Evolutionary conservation across 495 filamentous ascomycete species (phyloP).

Genomic region (Rostrohypoxylon terebratum): DNA sequence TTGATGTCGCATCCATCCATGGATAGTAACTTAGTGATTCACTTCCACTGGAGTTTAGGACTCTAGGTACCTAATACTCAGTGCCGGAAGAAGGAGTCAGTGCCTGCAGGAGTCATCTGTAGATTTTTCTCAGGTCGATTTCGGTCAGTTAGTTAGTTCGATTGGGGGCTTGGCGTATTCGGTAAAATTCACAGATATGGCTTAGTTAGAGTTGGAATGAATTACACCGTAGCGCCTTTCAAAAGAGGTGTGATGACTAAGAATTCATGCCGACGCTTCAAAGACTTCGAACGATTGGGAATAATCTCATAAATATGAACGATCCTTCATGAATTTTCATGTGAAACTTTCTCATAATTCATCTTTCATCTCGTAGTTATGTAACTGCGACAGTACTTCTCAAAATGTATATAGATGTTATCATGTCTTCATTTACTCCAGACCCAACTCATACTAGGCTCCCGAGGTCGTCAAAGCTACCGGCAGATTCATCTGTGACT

Average conservation of each 20-base stretch:
- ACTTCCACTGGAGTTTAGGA: too few species aligned
- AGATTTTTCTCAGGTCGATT: too few species aligned
- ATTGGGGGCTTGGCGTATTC: neutral
- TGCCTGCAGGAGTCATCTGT: too few species aligned
- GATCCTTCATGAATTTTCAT: neutral
- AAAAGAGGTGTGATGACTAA: neutral
- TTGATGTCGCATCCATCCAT: too few species aligned
- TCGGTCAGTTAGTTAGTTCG: too few species aligned
- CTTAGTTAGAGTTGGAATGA: neutral
- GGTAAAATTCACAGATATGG: neutral
- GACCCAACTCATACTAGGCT: neutral
- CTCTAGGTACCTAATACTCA: too few species aligned
- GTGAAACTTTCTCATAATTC: neutral
- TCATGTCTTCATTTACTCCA: too few species aligned
- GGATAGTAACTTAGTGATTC: too few species aligned
- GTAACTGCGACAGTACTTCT: neutral
- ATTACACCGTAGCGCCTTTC: neutral
- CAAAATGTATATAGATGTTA: neutral
- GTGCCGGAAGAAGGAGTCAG: too few species aligned
- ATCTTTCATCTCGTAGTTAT: neutral
- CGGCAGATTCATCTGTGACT: neutral
- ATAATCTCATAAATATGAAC: too few species aligned
- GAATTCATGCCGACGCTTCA: neutral
- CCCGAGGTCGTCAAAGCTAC: neutral
- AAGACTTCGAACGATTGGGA: neutral